These are phyloP conservation scores for Yarrowia osloensis DNA, from an alignment of 805 yeast species.

Conservation along the genomic window DNA sequence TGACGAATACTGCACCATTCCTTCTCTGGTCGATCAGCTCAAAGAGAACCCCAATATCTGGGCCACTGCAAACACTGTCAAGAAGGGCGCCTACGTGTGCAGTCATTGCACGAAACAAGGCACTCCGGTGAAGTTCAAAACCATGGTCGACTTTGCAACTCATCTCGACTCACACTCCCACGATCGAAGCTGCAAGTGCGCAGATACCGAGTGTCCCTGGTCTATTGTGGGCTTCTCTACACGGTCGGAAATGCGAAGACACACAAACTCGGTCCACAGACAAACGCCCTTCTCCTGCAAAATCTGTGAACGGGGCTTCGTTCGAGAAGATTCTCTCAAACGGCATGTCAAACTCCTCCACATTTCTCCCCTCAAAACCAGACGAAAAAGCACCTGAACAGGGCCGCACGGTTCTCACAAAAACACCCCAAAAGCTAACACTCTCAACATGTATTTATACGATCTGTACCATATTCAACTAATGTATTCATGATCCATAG, in stretches of 20 bases:
- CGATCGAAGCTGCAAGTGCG: conserved; percentile 13
- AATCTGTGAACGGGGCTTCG: not conserved
- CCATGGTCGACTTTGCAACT: conserved; percentile 13
- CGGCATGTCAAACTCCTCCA: conserved; percentile 5
- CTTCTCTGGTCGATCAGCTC: not conserved
- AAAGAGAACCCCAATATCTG: conserved; percentile 3
- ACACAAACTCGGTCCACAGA: conserved; percentile 12
- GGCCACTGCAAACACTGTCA: conserved; percentile 4
- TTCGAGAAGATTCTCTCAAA: conserved; percentile 15
- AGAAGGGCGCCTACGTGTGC: conserved; percentile 15
- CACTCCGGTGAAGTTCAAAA: not conserved
- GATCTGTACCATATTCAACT: not conserved
- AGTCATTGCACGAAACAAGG: conserved; percentile 9
- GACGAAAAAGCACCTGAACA: not conserved
- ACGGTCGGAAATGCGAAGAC: not conserved
- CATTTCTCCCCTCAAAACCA: not conserved
- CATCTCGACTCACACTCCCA: conserved; percentile 11
- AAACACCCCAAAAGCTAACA: not conserved
- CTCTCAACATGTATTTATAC: not conserved
- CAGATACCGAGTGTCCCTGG: conserved; percentile 4
- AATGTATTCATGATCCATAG: not conserved
- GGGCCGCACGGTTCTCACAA: not conserved
- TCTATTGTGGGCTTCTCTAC: conserved; percentile 22
- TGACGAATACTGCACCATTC: conserved; percentile 2
- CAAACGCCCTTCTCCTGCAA: not conserved